These are phyloP conservation scores for Botryosphaeria agaves DNA, from an alignment of 2,329 filamentous ascomycete species.

Conservation along the genomic window DNA sequence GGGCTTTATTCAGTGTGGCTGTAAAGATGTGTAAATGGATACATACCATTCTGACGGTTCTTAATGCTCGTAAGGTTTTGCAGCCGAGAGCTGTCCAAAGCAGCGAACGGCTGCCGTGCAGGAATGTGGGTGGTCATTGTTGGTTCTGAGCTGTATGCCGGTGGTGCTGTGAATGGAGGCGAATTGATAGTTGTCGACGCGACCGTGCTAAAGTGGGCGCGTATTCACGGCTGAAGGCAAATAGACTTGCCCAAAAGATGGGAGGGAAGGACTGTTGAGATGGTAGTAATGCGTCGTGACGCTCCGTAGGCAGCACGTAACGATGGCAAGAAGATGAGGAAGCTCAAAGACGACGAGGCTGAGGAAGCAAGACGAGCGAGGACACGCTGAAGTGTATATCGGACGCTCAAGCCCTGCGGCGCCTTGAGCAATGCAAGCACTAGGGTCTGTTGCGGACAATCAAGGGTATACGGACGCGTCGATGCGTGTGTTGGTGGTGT, in stretches of 20 bases:
- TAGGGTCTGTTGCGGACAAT: neutral
- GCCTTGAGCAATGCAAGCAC: neutral
- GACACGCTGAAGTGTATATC: neutral
- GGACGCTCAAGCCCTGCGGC: neutral
- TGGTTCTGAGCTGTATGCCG: too few relatives aligned
- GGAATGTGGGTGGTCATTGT: constrained; percentile 1
- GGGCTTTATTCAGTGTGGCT: constrained; percentile 3
- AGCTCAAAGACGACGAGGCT: neutral
- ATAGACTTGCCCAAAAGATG: neutral
- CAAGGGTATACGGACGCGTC: neutral
- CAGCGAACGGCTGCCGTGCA: constrained; percentile 57
- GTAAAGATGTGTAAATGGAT: neutral
- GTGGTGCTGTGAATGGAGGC: neutral
- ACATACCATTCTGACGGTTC: constrained; percentile 51
- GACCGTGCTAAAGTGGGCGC: neutral
- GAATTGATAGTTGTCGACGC: neutral
- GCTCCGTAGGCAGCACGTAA: neutral
- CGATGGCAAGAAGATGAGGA: neutral
- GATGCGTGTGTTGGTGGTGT: neutral
- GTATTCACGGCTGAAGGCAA: neutral
- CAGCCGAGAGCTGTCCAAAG: constrained; percentile 50
- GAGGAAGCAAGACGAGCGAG: neutral
- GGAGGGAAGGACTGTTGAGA: neutral
- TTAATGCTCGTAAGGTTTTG: constrained; percentile 58
- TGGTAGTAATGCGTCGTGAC: neutral